Evolutionary conservation across 257 asterid genomes (phyloP).

Genomic region (Capsicum rhomboideum): DNA sequence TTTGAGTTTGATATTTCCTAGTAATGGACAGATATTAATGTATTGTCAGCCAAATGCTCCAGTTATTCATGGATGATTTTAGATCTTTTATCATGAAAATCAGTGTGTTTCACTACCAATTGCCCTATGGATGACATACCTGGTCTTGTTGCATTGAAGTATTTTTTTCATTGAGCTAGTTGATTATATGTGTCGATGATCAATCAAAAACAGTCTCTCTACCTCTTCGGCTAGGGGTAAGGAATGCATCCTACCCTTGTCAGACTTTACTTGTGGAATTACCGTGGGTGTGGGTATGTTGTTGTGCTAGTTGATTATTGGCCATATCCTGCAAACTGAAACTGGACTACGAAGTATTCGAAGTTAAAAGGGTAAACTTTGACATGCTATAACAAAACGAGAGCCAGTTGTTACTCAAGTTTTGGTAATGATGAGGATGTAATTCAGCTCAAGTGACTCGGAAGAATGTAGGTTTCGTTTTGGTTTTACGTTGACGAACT

Average conservation of each 20-base stretch:
- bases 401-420: not conserved
- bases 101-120: not conserved
- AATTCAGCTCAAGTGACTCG: no score
- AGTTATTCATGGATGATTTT: not conserved
- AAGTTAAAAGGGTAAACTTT: not conserved
- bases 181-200: not conserved
- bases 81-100: not conserved
- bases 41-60: not conserved
- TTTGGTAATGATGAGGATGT: no score
- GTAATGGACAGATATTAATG: not conserved
- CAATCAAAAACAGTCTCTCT: no score
- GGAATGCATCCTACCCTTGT: no score
- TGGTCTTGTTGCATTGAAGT: not conserved
- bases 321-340: not conserved
- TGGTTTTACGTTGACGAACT: not conserved
- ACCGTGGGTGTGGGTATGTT: no score
- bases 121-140: not conserved
- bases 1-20: no score
- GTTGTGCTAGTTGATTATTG: no score
- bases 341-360: not conserved
- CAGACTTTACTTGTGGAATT: no score
- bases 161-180: not conserved
- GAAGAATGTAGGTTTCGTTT: not conserved
- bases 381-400: not conserved
- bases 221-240: no score